Conservation (phyloP, 768 basidiomycete species). For the Crucibulum laeve region DNA sequence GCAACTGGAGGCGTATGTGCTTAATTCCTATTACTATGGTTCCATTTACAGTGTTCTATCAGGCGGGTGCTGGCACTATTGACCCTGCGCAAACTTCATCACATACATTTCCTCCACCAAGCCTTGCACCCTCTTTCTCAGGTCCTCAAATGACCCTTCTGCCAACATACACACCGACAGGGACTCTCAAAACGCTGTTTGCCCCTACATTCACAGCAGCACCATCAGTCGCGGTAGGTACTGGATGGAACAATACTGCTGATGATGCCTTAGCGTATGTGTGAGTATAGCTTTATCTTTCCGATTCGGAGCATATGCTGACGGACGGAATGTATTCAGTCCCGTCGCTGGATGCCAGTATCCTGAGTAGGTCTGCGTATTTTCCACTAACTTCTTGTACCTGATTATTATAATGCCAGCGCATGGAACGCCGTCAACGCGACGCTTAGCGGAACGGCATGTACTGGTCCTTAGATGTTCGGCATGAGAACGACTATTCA, state of each 20-base stretch:
- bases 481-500: not conserved
- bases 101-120: slow-evolving; percentile 63
- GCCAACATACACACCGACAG: slow-evolving; percentile 73
- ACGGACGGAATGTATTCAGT: slow-evolving; percentile 15
- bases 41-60: slow-evolving; percentile 3
- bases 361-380: slow-evolving; percentile 37
- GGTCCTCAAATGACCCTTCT: slow-evolving; percentile 49
- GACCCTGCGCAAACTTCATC: slow-evolving; percentile 42
- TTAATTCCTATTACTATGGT: not conserved
- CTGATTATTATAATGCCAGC: slow-evolving; percentile 18
- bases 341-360: slow-evolving; percentile 62
- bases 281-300: slow-evolving; percentile 21
- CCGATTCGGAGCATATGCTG: slow-evolving; percentile 3
- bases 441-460: slow-evolving; percentile 41
- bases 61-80: slow-evolving; percentile 59
- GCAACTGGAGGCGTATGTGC: slow-evolving; percentile 61
- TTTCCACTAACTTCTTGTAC: slow-evolving; percentile 1
- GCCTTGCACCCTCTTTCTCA: slow-evolving; percentile 47
- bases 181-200: slow-evolving; percentile 54
- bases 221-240: slow-evolving; percentile 50
- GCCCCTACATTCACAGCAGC: slow-evolving; percentile 60
- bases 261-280: slow-evolving; percentile 61
- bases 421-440: slow-evolving; percentile 57
- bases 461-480: slow-evolving; percentile 21
- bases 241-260: slow-evolving; percentile 70